Evolutionary conservation across 2,329 filamentous ascomycete genomes (phyloP), one percentile per base, ranked within the genome.

Genomic region (Septoria petroselini): DNA sequence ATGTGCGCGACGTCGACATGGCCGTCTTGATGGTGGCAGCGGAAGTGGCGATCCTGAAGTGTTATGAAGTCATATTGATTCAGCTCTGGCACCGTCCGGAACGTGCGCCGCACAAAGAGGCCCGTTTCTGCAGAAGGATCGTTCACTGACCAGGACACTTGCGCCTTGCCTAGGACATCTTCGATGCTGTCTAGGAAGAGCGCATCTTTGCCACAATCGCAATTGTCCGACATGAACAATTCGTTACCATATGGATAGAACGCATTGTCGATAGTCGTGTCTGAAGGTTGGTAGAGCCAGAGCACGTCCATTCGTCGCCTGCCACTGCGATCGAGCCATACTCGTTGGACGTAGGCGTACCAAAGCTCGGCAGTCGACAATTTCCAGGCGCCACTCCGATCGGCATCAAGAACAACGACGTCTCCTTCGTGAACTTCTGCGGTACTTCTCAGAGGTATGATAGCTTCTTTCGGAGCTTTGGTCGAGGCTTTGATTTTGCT

Each of bases 141-240:
- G 0, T 74, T 74, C 5, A 80, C 79, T 67, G 80, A 83, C 53
- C 69, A 75, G 2, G 79, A 73, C 0, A 91, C 76, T 0, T 73
- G 56, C 33, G 85, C 78, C 1, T 77, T 78, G 0, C 73, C 74
- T 0, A 81, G 60, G 0, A 90, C 71, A 27, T 88, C 76, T 0
- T 76, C 67, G 0, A 90, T 71, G 19, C 88, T 76, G 0, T 76
- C 66, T 1, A 76, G 73, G 0, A 72, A 58, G 2, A 88, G 72
- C 21, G 75, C 73, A 0, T 69, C 62, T 9, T 78, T 72, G 0
- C 71, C 65, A 54, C 88, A 93, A 1, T 83, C 85, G 68, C 88
- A 91, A 51, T 90, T 82, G 42, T 89, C 80, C 0, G 83, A 88
- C 0, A 91, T 68, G 54, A 93, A 93, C 0, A 93, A 67, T 66